Percentiles rank a stretch among this genome's conserved stretches.
Conservation (phyloP, 768 basidiomycete species). For the Suillus subalutaceus region DNA sequence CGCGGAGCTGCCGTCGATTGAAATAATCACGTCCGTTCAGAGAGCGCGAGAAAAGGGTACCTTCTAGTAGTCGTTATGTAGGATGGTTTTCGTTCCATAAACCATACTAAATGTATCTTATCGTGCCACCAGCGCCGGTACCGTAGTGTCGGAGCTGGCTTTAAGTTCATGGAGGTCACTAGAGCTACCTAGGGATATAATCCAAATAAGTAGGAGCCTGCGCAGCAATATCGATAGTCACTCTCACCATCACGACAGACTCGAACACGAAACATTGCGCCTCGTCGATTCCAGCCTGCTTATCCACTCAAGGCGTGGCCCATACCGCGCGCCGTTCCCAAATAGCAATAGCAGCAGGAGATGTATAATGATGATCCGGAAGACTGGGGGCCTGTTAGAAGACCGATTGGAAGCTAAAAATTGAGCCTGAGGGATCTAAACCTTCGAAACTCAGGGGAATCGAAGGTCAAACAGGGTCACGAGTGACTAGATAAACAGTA, state of each 20-base stretch:
- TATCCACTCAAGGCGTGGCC: constrained; percentile 56
- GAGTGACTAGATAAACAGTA: background rate
- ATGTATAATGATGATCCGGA: constrained; percentile 59
- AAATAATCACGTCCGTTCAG: no score
- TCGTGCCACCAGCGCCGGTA: background rate
- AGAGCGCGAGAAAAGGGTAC: no score
- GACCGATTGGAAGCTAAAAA: background rate
- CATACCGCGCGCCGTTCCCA: constrained; percentile 71
- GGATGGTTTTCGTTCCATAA: background rate
- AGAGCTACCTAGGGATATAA: constrained; percentile 30
- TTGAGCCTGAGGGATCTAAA: background rate
- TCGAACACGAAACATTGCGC: constrained; percentile 32
- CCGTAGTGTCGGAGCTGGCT: no score
- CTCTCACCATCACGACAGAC: constrained; percentile 18
- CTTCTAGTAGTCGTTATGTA: no score
- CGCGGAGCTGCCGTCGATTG: background rate
- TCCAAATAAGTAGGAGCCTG: constrained; percentile 24
- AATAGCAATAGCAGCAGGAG: constrained; percentile 75
- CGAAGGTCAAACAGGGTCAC: background rate
- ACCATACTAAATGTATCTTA: background rate
- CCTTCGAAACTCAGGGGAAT: background rate
- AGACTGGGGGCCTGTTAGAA: background rate
- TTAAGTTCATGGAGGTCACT: background rate
- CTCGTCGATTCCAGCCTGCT: constrained; percentile 45
- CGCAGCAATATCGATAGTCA: background rate